A percentile compares a stretch with the other conserved stretches of the same genome.
Evolutionary conservation across 768 basidiomycete species (phyloP).

Genomic region (Chalciporus sphaerocephalus): DNA sequence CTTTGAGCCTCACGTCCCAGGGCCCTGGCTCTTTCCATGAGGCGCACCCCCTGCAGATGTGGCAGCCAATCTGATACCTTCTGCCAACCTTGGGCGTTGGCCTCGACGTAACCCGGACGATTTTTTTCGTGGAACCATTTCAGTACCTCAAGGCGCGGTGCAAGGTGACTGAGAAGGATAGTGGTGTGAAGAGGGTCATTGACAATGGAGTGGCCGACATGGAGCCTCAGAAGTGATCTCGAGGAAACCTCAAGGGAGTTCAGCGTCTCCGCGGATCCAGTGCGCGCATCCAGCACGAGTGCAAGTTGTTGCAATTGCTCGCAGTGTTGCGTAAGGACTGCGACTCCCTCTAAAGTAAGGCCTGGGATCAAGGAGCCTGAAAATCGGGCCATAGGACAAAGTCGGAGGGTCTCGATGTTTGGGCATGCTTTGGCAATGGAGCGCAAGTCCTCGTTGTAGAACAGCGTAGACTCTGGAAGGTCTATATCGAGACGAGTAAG

Average conservation of each 20-base stretch:
- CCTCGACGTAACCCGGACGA: constrained; percentile 64
- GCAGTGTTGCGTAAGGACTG: constrained; percentile 55
- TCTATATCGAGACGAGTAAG: constrained; percentile 69
- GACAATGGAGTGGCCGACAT: constrained; percentile 73
- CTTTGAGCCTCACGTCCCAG: constrained; percentile 15
- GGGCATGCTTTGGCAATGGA: constrained; percentile 60
- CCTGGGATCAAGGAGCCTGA: constrained; percentile 48
- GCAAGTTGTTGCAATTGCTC: constrained; percentile 59
- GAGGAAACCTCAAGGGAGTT: constrained; percentile 50
- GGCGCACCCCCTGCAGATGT: constrained; percentile 64
- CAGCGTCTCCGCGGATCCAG: constrained; percentile 43
- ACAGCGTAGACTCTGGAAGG: constrained; percentile 70
- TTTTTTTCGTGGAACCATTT: constrained; percentile 80
- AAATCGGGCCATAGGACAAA: constrained; percentile 69
- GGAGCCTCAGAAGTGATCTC: constrained; percentile 61
- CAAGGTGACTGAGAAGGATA: constrained; percentile 72
- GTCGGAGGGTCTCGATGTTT: constrained; percentile 59
- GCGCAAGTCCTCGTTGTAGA: constrained; percentile 56
- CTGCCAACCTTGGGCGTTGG: constrained; percentile 67
- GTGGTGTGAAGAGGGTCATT: constrained; percentile 64
- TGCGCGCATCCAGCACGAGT: constrained; percentile 57
- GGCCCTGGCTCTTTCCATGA: constrained; percentile 52
- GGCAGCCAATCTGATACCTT: constrained; percentile 63
- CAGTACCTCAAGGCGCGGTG: constrained; percentile 63
- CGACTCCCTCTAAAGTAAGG: constrained; percentile 60